Base-by-base conservation (phyloP, 345 rosid genomes). In the Crucihimalaya himalaica region DNA sequence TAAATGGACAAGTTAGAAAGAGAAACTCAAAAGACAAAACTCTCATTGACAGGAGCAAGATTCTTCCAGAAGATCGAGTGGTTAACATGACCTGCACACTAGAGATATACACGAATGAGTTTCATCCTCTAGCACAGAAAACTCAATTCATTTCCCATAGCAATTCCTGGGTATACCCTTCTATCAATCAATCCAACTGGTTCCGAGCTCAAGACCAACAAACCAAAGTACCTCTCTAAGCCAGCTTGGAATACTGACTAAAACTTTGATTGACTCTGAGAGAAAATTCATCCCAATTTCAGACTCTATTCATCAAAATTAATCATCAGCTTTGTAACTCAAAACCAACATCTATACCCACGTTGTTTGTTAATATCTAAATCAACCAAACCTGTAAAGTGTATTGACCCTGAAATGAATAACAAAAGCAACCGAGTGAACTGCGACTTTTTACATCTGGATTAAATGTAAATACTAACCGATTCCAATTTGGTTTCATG, bases 51-150 rank as follows among this genome's bases (percentile, higher is more conserved):
- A 21, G 98, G 98, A 64, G 86, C 77, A 40, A 95, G 98, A 50
- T 88, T 95, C 80, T 90, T 82, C 99, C 98, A 95, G 83, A 95
- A 92, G 37, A 90, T 83, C 4, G 97, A 92, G 82, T 95, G 99
- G 74, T 95, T 95, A 39, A 95, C 54, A 79, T 95, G 98, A 68
- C 97, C 97, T 95, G 83, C 78, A 78, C 27, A 47, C 1, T n/a
- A 40, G 1, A n/a, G 29, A 35, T 13, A 27, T 2, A 47, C 29
- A 15, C 25, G 0, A 55, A 25, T 53, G n/a, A 76, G 28, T 69
- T 55, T 40, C 55, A 31, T 12, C 8, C 16, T 59, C 21, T 21
- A 61, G 16, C 40, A 42, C 18, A 16, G 32, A 71, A 40, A 20
- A 6, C 25, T 10, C n/a, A 5, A 42, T 39, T 37, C 37, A 46